Evolutionary conservation across 2,329 filamentous ascomycete genomes (phyloP).

Genomic region (Botryosphaeria dothidea): DNA sequence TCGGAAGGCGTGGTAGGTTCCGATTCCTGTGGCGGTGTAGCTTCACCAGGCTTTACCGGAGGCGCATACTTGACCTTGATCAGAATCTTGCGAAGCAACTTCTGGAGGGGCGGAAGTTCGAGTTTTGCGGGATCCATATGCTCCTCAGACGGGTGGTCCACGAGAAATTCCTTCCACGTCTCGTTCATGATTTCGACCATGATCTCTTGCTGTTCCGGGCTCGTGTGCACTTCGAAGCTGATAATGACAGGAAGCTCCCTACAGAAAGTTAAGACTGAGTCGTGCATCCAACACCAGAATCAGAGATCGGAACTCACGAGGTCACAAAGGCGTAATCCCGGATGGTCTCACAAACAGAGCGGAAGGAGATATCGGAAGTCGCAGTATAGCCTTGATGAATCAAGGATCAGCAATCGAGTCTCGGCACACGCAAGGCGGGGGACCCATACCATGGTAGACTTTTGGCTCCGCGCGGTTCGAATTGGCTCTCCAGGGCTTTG

Average conservation of each 20-base stretch:
- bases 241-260: constrained; percentile 79
- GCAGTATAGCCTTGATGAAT: constrained; percentile 64
- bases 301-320: constrained; percentile 37
- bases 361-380: constrained; percentile 82
- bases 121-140: constrained; percentile 39
- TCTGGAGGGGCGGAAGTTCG: constrained; percentile 64
- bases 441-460: constrained; percentile 68
- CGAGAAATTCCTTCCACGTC: constrained; percentile 74
- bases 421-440: neutral
- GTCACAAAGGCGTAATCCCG: constrained; percentile 74
- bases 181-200: constrained; percentile 96
- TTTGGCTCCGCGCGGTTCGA: constrained; percentile 63
- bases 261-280: neutral
- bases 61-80: constrained; percentile 53
- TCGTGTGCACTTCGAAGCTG: constrained; percentile 88
- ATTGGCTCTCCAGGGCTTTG: constrained; percentile 35
- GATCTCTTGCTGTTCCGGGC: constrained; percentile 77
- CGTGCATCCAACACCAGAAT: neutral
- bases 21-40: constrained; percentile 22
- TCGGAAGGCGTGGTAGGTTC: constrained; percentile 35
- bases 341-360: constrained; percentile 81
- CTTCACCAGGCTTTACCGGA: constrained; percentile 31
- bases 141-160: constrained; percentile 58
- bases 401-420: neutral
- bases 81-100: constrained; percentile 74